These are phyloP conservation scores for Raphanus sativus DNA, from an alignment of 345 rosid genomes.

Conservation along the genomic window DNA sequence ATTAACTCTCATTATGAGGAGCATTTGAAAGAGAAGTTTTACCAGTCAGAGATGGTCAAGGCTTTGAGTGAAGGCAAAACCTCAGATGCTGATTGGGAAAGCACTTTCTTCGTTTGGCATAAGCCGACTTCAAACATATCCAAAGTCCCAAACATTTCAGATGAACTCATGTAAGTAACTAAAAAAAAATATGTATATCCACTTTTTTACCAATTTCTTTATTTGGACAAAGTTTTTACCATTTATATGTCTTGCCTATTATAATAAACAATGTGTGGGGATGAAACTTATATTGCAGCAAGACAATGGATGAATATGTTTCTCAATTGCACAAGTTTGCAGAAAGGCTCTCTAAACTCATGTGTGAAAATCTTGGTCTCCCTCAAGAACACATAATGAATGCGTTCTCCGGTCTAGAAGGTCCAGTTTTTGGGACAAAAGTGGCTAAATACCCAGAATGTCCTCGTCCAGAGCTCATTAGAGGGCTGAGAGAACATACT, in stretches of 20 bases:
- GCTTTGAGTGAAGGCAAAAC: constrained; percentile 44
- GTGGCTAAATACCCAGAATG: constrained; percentile 85
- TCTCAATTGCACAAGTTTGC: constrained; percentile 59
- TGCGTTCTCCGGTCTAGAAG: constrained; percentile 57
- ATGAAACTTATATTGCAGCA: constrained; percentile 45
- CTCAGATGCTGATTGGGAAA: constrained; percentile 84
- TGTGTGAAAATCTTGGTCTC: constrained; percentile 78
- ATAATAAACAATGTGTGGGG: constrained; percentile 3
- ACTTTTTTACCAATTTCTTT: neutral
- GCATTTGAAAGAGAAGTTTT: constrained; percentile 59
- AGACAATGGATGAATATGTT: constrained; percentile 72
- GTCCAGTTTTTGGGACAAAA: constrained; percentile 85
- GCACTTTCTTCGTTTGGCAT: constrained; percentile 74
- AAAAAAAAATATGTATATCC: too few relatives aligned
- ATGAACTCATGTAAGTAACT: constrained; percentile 54
- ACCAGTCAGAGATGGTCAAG: constrained; percentile 64
- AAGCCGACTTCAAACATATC: constrained; percentile 61
- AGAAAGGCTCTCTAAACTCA: constrained; percentile 65
- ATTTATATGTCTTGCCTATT: constrained; percentile 1
- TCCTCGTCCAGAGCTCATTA: constrained; percentile 67
- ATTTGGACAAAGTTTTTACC: neutral
- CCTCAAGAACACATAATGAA: constrained; percentile 52
- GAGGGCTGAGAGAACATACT: constrained; percentile 87
- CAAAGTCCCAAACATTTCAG: constrained; percentile 56
- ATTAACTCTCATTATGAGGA: constrained; percentile 70